Evolutionary conservation across 208 protist genomes (phyloP).

Genomic region (Vickermania ingenoplastis): DNA sequence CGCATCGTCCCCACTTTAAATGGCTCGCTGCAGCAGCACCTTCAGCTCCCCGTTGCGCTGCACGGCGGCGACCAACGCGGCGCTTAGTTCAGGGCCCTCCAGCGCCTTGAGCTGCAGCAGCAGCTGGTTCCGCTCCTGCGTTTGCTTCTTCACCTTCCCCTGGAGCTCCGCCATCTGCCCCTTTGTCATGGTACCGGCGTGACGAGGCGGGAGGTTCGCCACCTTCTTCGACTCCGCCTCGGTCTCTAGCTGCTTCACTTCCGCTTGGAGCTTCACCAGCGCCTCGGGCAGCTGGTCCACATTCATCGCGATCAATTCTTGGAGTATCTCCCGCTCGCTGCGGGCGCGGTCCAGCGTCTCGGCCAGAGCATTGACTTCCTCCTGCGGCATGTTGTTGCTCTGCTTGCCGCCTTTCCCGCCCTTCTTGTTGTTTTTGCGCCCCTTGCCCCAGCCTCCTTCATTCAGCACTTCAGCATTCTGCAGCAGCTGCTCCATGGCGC

Average conservation of each 20-base stretch:
- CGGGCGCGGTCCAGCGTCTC: slow-evolving; percentile 36
- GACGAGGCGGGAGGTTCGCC: slow-evolving; percentile 7
- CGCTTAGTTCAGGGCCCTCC: slow-evolving; percentile 35
- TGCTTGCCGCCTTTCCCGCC: slow-evolving; percentile 16
- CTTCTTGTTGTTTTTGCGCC: slow-evolving; percentile 15
- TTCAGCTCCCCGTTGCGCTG: slow-evolving; percentile 40
- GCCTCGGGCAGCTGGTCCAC: slow-evolving; percentile 49
- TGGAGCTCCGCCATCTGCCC: slow-evolving; percentile 61
- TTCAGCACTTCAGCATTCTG: slow-evolving; percentile 51
- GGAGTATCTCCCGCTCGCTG: slow-evolving; percentile 62
- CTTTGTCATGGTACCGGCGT: slow-evolving; percentile 20
- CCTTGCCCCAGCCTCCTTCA: slow-evolving; percentile 31
- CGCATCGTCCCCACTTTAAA: too few species aligned
- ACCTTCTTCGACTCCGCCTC: slow-evolving; percentile 17
- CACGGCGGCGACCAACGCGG: slow-evolving; percentile 45
- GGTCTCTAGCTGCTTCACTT: slow-evolving; percentile 42
- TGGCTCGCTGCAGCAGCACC: slow-evolving; percentile 7
- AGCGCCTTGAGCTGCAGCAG: slow-evolving; percentile 72
- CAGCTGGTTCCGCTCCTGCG: slow-evolving; percentile 55
- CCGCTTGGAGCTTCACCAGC: slow-evolving; percentile 50
- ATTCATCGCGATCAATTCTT: slow-evolving; percentile 35
- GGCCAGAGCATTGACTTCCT: slow-evolving; percentile 43
- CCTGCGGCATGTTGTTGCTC: slow-evolving; percentile 14
- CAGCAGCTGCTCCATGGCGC: slow-evolving; percentile 40
- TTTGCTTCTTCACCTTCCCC: slow-evolving; percentile 74